Percentiles rank a stretch among this genome's conserved stretches.
Evolutionary conservation across 805 yeast species (phyloP).

Genomic region (Cyberlindnera euphorbiiphila): DNA sequence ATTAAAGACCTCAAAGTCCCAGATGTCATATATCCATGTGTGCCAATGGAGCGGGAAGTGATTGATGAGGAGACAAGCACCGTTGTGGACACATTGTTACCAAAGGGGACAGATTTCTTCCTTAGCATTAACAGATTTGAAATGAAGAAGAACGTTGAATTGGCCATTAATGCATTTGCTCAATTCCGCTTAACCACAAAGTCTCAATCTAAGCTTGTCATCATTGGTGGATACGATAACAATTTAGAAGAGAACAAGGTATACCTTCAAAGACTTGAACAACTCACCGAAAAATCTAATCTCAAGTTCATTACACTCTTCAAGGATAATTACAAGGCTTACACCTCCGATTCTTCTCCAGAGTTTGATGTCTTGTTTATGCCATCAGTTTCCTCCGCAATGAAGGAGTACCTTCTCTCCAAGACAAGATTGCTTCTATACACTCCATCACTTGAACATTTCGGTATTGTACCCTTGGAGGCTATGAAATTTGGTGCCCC

Average conservation of each 20-base stretch:
- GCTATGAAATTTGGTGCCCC: constrained; percentile 84
- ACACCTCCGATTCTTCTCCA: constrained; percentile 1
- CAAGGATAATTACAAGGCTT: constrained; percentile 28
- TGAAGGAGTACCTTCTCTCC: constrained; percentile 60
- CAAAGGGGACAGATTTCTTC: constrained; percentile 37
- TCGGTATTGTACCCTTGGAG: constrained; percentile 96
- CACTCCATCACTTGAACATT: constrained; percentile 91
- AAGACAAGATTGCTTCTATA: constrained; percentile 63
- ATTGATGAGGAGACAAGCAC: constrained; percentile 19
- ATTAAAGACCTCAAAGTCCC: constrained; percentile 27
- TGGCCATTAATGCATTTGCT: constrained; percentile 72
- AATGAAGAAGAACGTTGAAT: constrained; percentile 71
- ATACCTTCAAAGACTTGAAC: constrained; percentile 59
- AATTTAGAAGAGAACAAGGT: constrained; percentile 72
- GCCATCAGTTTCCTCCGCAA: constrained; percentile 68
- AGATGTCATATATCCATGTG: constrained; percentile 55
- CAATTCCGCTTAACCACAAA: constrained; percentile 34
- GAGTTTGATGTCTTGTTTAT: constrained; percentile 59
- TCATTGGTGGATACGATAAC: constrained; percentile 91
- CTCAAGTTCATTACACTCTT: constrained; percentile 44
- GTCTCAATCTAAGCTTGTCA: constrained; percentile 44
- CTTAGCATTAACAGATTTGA: constrained; percentile 88
- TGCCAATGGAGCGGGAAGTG: constrained; percentile 42
- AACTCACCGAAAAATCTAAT: constrained; percentile 40
- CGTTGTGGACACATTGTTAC: constrained; percentile 18